These are phyloP conservation scores for Monosporascus sp. DNA, from an alignment of 2,329 filamentous ascomycete species.

Conservation along the genomic window DNA sequence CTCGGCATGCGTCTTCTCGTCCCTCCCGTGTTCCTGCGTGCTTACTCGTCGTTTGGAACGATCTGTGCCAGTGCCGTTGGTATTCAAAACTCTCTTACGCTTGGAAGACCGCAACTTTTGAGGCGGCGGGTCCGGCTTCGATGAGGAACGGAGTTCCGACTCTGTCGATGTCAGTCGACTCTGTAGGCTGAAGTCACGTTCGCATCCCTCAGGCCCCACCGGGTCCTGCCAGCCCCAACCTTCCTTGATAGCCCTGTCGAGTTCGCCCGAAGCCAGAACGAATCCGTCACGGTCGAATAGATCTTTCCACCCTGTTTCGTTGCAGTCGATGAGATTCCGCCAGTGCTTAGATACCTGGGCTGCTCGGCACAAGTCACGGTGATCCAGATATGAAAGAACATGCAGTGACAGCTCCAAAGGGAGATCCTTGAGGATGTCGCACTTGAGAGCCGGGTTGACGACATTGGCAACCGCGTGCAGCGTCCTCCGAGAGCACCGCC, in stretches of 20 bases:
- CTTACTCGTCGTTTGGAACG: slow-evolving; percentile 50
- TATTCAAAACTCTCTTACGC: slow-evolving; percentile 48
- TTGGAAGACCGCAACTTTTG: slow-evolving; percentile 46
- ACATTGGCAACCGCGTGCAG: slow-evolving; percentile 84
- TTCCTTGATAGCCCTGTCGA: slow-evolving; percentile 79
- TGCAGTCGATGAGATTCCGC: slow-evolving; percentile 84
- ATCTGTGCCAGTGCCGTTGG: slow-evolving; percentile 40
- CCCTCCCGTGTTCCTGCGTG: slow-evolving; percentile 40
- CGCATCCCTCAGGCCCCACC: slow-evolving; percentile 65
- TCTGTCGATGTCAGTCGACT: slow-evolving; percentile 49
- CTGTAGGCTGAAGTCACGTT: slow-evolving; percentile 69
- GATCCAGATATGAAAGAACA: slow-evolving; percentile 80
- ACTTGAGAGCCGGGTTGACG: slow-evolving; percentile 91
- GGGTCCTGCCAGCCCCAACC: slow-evolving; percentile 98
- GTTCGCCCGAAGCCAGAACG: slow-evolving; percentile 69
- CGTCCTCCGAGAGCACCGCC: slow-evolving; percentile 80
- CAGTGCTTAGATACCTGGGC: slow-evolving; percentile 93
- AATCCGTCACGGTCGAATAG: slow-evolving; percentile 83
- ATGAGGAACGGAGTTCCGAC: slow-evolving; percentile 41
- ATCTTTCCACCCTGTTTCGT: slow-evolving; percentile 95
- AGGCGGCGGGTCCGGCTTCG: slow-evolving; percentile 36
- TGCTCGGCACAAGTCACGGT: slow-evolving; percentile 79
- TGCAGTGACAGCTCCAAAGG: slow-evolving; percentile 84
- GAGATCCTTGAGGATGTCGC: slow-evolving; percentile 81
- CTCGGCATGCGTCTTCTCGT: slow-evolving; percentile 35